These are phyloP conservation scores for Phoma sp. DNA, from an alignment of 2,329 filamentous ascomycete species.

Conservation along the genomic window DNA sequence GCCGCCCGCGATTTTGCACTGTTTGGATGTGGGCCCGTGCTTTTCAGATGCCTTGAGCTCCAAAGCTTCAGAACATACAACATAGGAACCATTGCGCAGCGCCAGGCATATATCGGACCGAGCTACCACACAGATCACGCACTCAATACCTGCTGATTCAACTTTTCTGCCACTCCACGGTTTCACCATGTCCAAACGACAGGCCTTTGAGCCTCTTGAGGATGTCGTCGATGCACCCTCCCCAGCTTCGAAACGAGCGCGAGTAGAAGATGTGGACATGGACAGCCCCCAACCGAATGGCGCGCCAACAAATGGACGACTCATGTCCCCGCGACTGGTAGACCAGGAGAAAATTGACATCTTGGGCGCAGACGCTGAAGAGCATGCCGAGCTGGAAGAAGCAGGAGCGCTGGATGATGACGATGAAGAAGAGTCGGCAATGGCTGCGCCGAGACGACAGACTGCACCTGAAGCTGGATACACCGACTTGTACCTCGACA, in stretches of 20 bases:
- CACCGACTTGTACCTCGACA: conserved; percentile 95
- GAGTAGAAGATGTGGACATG: conserved; percentile 54
- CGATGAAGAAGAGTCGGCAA: conserved; percentile 49
- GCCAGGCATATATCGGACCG: not conserved
- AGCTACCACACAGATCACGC: too few relatives aligned
- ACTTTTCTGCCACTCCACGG: conserved; percentile 20
- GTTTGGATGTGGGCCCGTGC: conserved; percentile 27
- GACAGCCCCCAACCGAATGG: conserved; percentile 35
- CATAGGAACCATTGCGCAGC: not conserved
- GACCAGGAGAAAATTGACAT: conserved; percentile 44
- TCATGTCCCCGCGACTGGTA: conserved; percentile 36
- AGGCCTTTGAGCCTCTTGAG: conserved; percentile 56
- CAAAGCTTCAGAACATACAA: conserved; percentile 5
- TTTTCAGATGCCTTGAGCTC: conserved; percentile 32
- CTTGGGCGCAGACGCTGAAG: conserved; percentile 43
- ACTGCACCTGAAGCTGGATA: conserved; percentile 84
- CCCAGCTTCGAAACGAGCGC: conserved; percentile 58
- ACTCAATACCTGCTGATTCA: not conserved
- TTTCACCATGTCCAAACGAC: conserved; percentile 55
- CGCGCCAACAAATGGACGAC: conserved; percentile 37
- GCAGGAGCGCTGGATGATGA: conserved; percentile 41
- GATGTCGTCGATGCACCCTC: conserved; percentile 50
- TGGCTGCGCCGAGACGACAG: conserved; percentile 68
- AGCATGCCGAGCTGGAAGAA: conserved; percentile 49
- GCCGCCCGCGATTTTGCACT: conserved; percentile 30